Evolutionary conservation across 2,329 filamentous ascomycete species (phyloP).

Genomic region (Amylocarpus encephaloides): DNA sequence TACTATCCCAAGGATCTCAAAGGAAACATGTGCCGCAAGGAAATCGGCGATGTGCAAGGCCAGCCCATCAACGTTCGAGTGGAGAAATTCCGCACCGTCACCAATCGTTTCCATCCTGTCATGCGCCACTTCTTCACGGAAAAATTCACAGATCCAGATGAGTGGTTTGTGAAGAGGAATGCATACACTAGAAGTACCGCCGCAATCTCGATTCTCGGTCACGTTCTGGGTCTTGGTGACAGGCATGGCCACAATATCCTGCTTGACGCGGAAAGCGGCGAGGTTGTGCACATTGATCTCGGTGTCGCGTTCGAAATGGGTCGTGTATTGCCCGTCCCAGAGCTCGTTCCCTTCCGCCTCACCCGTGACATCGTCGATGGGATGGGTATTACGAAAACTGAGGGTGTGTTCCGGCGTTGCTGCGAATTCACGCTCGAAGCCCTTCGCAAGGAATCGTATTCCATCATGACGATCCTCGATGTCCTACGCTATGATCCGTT

Average conservation of each 20-base stretch:
- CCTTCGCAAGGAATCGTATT: slow-evolving; percentile 88
- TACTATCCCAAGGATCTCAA: slow-evolving; percentile 85
- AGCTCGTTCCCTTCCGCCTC: slow-evolving; percentile 90
- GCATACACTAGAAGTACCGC: slow-evolving; percentile 92
- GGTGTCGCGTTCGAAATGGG: slow-evolving; percentile 97
- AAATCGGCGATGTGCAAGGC: slow-evolving; percentile 67
- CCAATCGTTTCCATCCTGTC: slow-evolving; percentile 80
- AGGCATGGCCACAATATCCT: slow-evolving; percentile 96
- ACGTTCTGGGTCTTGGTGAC: slow-evolving; percentile 88
- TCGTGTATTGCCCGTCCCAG: slow-evolving; percentile 87
- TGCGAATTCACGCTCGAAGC: slow-evolving; percentile 97
- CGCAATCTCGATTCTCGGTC: slow-evolving; percentile 89
- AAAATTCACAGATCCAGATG: slow-evolving; percentile 84
- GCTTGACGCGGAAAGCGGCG: slow-evolving; percentile 80
- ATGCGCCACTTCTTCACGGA: slow-evolving; percentile 98
- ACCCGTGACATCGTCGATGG: slow-evolving; percentile 94
- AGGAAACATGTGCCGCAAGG: slow-evolving; percentile 66
- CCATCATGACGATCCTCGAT: slow-evolving; percentile 97
- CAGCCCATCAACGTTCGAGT: slow-evolving; percentile 66
- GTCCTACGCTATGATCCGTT: slow-evolving; percentile 97
- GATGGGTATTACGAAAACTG: slow-evolving; percentile 91
- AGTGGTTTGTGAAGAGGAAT: slow-evolving; percentile 85
- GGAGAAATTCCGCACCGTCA: slow-evolving; percentile 69
- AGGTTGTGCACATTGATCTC: slow-evolving; percentile 94
- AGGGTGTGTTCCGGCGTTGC: slow-evolving; percentile 94